A percentile compares a stretch with the other conserved stretches of the same genome.
phyloP scores from a whole-genome alignment of 2,329 filamentous ascomycete genomes.

The Aspergillus pseudonomiae region DNA sequence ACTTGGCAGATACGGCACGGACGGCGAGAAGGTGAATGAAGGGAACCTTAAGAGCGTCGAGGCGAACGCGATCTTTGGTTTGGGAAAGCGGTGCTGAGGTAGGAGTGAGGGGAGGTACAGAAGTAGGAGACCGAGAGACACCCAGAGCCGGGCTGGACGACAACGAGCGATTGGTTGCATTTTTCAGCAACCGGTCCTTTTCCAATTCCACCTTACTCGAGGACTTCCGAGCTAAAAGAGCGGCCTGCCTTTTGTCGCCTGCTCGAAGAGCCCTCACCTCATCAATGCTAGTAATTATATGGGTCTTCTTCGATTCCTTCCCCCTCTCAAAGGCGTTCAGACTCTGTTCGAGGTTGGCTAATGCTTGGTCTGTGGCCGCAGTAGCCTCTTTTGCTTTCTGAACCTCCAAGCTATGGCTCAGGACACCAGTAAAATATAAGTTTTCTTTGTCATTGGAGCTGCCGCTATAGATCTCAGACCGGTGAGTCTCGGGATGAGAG shows the following conservation, averaged over 20 bases:
- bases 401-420: slow-evolving; percentile 61
- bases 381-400: slow-evolving; percentile 58
- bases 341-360: slow-evolving; percentile 62
- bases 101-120: slow-evolving; percentile 40
- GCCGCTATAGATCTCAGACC: slow-evolving; percentile 60
- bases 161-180: slow-evolving; percentile 41
- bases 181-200: slow-evolving; percentile 46
- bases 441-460: slow-evolving; percentile 47
- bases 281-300: slow-evolving; percentile 41
- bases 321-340: slow-evolving; percentile 62
- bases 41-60: slow-evolving; percentile 49
- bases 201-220: slow-evolving; percentile 44
- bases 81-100: slow-evolving; percentile 47
- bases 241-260: slow-evolving; percentile 36
- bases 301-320: slow-evolving; percentile 62
- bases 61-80: slow-evolving; percentile 41
- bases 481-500: slow-evolving; percentile 55
- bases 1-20: slow-evolving; percentile 51
- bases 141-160: slow-evolving; percentile 47
- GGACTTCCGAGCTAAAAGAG: slow-evolving; percentile 33
- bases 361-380: slow-evolving; percentile 60
- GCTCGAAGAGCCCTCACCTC: slow-evolving; percentile 41
- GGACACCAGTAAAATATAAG: slow-evolving; percentile 58
- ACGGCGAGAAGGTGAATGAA: slow-evolving; percentile 59
- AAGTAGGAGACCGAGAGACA: slow-evolving; percentile 39